Percentiles rank a stretch among this genome's conserved stretches.
These are phyloP conservation scores for Paraphoma chrysanthemicola DNA, from an alignment of 2,329 filamentous ascomycete genomes.

Conservation along the genomic window DNA sequence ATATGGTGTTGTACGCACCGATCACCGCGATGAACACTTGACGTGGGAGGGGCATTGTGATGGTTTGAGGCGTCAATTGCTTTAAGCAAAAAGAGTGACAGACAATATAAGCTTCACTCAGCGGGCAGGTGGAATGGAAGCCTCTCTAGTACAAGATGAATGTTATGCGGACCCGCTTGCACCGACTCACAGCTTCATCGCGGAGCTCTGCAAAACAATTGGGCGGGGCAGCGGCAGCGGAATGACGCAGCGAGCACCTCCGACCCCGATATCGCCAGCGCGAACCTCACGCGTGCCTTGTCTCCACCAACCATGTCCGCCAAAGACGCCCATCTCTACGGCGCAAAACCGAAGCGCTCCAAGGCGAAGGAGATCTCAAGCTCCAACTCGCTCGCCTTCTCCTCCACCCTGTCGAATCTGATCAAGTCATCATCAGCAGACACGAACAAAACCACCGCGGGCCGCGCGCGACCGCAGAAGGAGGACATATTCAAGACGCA, in stretches of 20 bases:
- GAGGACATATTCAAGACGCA: slow-evolving; percentile 73
- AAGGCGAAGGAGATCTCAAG: slow-evolving; percentile 70
- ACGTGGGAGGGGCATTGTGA: slow-evolving; percentile 50
- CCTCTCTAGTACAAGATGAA: background rate
- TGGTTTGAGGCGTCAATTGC: slow-evolving; percentile 13
- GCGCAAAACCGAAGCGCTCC: slow-evolving; percentile 68
- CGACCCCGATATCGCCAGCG: slow-evolving; percentile 34
- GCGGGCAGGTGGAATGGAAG: background rate
- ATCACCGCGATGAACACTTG: slow-evolving; percentile 58
- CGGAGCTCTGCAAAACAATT: slow-evolving; percentile 25
- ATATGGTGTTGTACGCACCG: slow-evolving; percentile 35
- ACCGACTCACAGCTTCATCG: slow-evolving; percentile 12
- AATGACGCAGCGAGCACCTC: slow-evolving; percentile 18
- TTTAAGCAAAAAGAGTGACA: slow-evolving; percentile 5
- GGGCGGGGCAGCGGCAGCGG: slow-evolving; percentile 17
- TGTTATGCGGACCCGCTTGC: slow-evolving; percentile 11
- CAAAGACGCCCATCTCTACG: slow-evolving; percentile 76
- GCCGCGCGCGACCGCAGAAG: slow-evolving; percentile 65
- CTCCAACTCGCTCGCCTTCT: slow-evolving; percentile 80
- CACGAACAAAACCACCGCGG: slow-evolving; percentile 52
- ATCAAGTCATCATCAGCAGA: slow-evolving; percentile 62
- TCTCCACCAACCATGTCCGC: slow-evolving; percentile 30
- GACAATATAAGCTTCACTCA: background rate
- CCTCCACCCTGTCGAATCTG: slow-evolving; percentile 83
- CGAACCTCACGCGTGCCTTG: slow-evolving; percentile 6